A percentile compares a stretch with the other conserved stretches of the same genome.
Evolutionary conservation across 108 stramenopile species (phyloP).

Genomic region (Pseudonitzschia multiseries): DNA sequence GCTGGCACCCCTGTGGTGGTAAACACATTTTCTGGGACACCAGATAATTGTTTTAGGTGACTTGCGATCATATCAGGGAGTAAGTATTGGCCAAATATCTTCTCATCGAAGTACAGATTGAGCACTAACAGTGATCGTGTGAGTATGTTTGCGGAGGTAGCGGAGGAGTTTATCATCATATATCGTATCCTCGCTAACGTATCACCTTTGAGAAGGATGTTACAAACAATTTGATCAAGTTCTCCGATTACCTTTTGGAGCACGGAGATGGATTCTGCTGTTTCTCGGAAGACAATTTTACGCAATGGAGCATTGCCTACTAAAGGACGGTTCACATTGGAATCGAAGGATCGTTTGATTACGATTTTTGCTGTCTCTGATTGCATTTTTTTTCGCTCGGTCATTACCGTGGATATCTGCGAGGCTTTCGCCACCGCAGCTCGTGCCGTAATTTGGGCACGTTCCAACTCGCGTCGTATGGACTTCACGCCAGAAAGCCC

Average conservation of each 20-base stretch:
- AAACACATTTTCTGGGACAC: slow-evolving; percentile 45
- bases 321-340: slow-evolving; percentile 66
- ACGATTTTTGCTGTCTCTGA: slow-evolving; percentile 17
- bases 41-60: slow-evolving; percentile 58
- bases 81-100: slow-evolving; percentile 65
- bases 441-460: slow-evolving; percentile 19
- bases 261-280: slow-evolving; percentile 35
- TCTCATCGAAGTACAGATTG: slow-evolving; percentile 84
- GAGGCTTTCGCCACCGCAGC: slow-evolving; percentile 18
- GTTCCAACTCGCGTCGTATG: slow-evolving; percentile 23
- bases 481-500: slow-evolving; percentile 16
- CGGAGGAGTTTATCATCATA: slow-evolving; percentile 53
- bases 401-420: slow-evolving; percentile 11
- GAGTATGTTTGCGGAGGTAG: slow-evolving; percentile 59
- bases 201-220: slow-evolving; percentile 49
- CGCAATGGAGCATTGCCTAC: slow-evolving; percentile 79
- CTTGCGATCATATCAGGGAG: slow-evolving; percentile 50
- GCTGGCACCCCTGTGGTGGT: slow-evolving; percentile 18
- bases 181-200: slow-evolving; percentile 55
- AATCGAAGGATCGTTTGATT: slow-evolving; percentile 58
- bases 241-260: slow-evolving; percentile 47
- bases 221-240: slow-evolving; percentile 70
- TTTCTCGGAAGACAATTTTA: slow-evolving; percentile 44
- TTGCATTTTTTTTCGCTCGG: slow-evolving; percentile 10
- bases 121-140: slow-evolving; percentile 69